A percentile compares a stretch with the other conserved stretches of the same genome.
Conservation (phyloP, 2,329 filamentous ascomycete genomes). For the Epichloe aotearoae region DNA sequence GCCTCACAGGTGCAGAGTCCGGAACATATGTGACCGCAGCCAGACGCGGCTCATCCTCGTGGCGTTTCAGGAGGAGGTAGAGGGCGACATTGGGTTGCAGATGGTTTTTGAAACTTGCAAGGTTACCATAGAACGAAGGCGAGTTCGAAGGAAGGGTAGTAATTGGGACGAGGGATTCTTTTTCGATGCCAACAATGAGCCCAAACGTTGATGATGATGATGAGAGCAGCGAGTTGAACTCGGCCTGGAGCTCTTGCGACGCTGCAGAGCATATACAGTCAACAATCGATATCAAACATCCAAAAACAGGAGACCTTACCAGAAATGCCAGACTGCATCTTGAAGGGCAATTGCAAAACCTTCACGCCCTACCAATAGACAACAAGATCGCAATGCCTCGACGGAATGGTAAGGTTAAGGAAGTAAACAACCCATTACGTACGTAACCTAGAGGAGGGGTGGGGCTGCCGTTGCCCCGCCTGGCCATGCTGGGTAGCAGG, state of each 20-base stretch:
- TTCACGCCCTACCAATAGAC: background rate
- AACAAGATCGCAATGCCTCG: background rate
- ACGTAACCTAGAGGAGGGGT: background rate
- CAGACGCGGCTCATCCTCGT: constrained; percentile 43
- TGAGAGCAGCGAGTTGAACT: constrained; percentile 58
- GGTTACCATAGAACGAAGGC: constrained; percentile 49
- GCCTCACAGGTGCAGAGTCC: constrained; percentile 62
- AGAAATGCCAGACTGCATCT: constrained; percentile 69
- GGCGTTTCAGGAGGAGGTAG: constrained; percentile 63
- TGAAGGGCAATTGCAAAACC: background rate
- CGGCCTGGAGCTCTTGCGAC: constrained; percentile 61
- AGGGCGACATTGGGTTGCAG: constrained; percentile 54
- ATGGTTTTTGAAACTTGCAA: constrained; percentile 47
- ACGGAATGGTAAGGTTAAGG: too few species aligned
- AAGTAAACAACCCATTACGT: background rate
- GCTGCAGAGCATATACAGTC: constrained; percentile 31
- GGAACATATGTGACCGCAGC: constrained; percentile 68
- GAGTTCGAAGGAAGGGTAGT: constrained; percentile 38
- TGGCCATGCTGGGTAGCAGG: background rate
- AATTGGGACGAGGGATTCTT: constrained; percentile 53
- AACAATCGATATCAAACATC: background rate
- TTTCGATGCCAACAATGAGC: constrained; percentile 56
- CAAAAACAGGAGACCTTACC: constrained; percentile 30
- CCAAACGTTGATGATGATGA: constrained; percentile 50
- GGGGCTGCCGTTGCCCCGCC: constrained; percentile 1